Base-by-base conservation (phyloP, 495 filamentous ascomycete species). In the Penicillium riverlandense region DNA sequence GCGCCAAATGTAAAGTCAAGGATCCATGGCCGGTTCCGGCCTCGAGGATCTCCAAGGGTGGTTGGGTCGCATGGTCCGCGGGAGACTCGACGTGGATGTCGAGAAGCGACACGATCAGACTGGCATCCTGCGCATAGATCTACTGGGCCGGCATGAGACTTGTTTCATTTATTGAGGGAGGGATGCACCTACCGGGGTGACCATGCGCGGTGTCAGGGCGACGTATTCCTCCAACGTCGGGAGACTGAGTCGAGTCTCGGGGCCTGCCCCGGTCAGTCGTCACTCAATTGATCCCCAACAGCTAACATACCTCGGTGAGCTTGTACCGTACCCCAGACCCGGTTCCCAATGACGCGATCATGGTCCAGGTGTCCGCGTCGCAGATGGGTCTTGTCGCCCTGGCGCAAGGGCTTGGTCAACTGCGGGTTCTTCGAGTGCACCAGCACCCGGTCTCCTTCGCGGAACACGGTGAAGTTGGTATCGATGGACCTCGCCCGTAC, bases 1-100 rank as follows among this genome's bases (percentile, higher is more conserved):
- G 76, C 14, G 83, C 78, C 11, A 90, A 72, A 48, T 86, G 73
- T 7, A 90, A 65, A 2, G 85, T 90, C 38, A 91, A 62, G 10
- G 81, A 80, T 38, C 85, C 86, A 67, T 88, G 82, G 4, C 86
- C 86, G 1, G 86, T 90, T 7, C 87, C 86, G 32, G 85, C 85
- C 62, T 91, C 86, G 30, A 91, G 78, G 32, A 90, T 84, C 53
- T 90, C 84, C 0, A 88, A 47, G 12, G 43, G 53, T 29, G 50
- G 46, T 35, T 50, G 41, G 7, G 42, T 28, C 15, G 66, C 49
- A 11, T 50, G 58, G 14, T 52, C 52, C 12, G 63, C 50, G 10
- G 72, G 61, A 13, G 69, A 54, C 11, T 67, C 51, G 37, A 76
- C 70, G 50, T 90, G 80, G 36, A 91, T 72, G 52, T 90, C 86